Percentiles rank a stretch among this genome's conserved stretches.
Evolutionary conservation across 2,329 filamentous ascomycete species (phyloP).

Genomic region (Hirsutella minnesotensis): DNA sequence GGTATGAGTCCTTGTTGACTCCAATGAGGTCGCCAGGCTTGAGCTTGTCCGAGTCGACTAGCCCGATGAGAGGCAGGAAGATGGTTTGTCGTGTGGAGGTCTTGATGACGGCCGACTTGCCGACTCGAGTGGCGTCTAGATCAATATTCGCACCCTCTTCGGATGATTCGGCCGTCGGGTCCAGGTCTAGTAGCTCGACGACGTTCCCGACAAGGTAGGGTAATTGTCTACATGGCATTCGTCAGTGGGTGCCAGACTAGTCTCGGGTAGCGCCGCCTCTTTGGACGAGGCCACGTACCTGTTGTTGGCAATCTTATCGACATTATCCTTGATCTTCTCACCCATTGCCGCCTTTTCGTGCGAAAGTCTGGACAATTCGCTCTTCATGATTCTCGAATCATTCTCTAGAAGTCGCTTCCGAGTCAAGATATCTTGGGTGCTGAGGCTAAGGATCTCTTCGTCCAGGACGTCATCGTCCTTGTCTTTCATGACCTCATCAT

Average conservation of each 20-base stretch:
- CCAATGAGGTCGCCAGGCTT: constrained; percentile 95
- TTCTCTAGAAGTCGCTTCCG: constrained; percentile 89
- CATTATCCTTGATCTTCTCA: constrained; percentile 98
- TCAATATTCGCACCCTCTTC: constrained; percentile 99
- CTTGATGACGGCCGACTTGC: constrained; percentile 98
- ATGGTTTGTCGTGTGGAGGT: constrained; percentile 97
- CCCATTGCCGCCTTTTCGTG: constrained; percentile 95
- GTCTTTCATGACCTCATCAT: constrained; percentile 87
- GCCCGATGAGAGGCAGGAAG: constrained; percentile 90
- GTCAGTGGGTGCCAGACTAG: not conserved
- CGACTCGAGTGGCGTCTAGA: constrained; percentile 87
- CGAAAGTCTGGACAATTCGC: constrained; percentile 83
- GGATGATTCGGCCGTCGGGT: constrained; percentile 88
- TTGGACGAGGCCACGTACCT: constrained; percentile 44
- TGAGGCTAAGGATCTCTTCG: constrained; percentile 83
- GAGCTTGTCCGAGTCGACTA: constrained; percentile 89
- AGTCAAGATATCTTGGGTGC: constrained; percentile 89
- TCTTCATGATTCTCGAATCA: constrained; percentile 97
- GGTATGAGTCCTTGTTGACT: constrained; percentile 98
- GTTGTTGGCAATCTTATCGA: constrained; percentile 99
- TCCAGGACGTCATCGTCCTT: constrained; percentile 71
- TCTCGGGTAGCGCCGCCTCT: not conserved
- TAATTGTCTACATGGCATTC: constrained; percentile 56
- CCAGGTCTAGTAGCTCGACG: constrained; percentile 90
- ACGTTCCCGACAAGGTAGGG: constrained; percentile 98